phyloP scores from a whole-genome alignment of 305 asterid species.

The Fraxinus baroniana region DNA sequence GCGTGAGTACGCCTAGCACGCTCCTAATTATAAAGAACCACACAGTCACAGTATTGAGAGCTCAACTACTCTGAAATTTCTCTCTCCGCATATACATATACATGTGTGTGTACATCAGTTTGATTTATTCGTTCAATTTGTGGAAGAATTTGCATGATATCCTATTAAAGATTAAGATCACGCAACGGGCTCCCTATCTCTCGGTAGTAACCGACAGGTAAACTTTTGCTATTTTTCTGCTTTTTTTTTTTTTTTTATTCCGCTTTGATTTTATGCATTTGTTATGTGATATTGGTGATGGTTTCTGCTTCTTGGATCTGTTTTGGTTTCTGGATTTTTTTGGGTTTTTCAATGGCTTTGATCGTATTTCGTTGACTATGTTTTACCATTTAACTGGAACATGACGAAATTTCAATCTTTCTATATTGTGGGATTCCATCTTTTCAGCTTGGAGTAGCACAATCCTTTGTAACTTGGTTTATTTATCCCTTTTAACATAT shows the following conservation, averaged over 20 bases:
- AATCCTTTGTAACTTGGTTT: too few species aligned
- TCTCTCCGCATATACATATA: not conserved
- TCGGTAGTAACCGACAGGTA: not conserved
- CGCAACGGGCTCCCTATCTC: not conserved
- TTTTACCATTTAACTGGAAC: not conserved
- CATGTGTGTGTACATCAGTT: not conserved
- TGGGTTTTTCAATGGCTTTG: not conserved
- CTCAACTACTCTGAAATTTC: not conserved
- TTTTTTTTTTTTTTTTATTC: not conserved
- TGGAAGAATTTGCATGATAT: constrained; percentile 26
- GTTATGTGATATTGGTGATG: not conserved
- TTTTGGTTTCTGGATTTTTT: not conserved
- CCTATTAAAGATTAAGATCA: not conserved
- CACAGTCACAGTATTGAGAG: not conserved
- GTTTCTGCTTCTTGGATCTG: constrained; percentile 7
- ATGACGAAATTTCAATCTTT: not conserved
- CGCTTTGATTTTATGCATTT: not conserved
- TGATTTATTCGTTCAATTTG: not conserved
- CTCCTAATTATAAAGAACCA: not conserved
- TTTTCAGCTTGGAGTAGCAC: too few species aligned
- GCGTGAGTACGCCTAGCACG: too few species aligned
- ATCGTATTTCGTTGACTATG: not conserved
- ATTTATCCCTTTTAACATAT: too few species aligned
- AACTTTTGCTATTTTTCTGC: not conserved
- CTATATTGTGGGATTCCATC: too few species aligned